These are phyloP conservation scores for Bromus sterilis DNA, from an alignment of 176 grass and related monocot genomes.

Conservation along the genomic window DNA sequence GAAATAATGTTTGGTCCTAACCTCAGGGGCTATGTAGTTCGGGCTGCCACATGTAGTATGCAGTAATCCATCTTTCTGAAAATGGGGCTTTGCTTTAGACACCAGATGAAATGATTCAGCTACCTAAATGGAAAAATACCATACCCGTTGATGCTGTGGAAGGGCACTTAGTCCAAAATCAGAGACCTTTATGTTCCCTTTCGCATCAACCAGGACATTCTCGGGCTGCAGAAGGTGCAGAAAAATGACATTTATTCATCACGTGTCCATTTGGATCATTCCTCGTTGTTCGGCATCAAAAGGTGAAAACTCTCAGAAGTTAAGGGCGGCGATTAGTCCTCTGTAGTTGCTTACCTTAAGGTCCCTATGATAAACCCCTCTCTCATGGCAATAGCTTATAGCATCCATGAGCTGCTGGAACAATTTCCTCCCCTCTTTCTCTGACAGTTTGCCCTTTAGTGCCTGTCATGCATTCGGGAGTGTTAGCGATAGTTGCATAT, in stretches of 20 bases:
- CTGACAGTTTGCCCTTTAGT: constrained; percentile 55
- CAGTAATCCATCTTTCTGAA: constrained; percentile 83
- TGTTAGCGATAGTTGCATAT: background rate
- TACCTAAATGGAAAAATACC: background rate
- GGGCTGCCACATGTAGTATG: constrained; percentile 96
- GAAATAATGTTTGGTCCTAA: constrained; percentile 21
- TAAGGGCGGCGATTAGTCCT: background rate
- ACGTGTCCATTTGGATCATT: background rate
- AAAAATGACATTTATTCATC: constrained; percentile 12
- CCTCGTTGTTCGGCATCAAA: background rate
- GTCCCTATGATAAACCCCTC: constrained; percentile 88
- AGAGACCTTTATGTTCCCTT: constrained; percentile 95
- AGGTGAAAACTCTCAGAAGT: background rate
- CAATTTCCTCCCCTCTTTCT: constrained; percentile 62
- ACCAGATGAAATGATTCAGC: background rate
- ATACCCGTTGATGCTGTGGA: constrained; percentile 73
- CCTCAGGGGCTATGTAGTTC: constrained; percentile 94
- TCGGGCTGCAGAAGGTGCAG: constrained; percentile 51
- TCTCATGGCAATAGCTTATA: constrained; percentile 83
- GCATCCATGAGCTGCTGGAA: constrained; percentile 98
- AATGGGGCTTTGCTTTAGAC: constrained; percentile 3
- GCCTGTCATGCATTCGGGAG: constrained; percentile 16
- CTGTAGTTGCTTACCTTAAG: constrained; percentile 69
- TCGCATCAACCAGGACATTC: constrained; percentile 90
- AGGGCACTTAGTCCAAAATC: constrained; percentile 91